Percentiles rank a stretch among this genome's conserved stretches.
Evolutionary conservation across 2,329 filamentous ascomycete genomes (phyloP).

Genomic region (Pochonia chlamydosporia): DNA sequence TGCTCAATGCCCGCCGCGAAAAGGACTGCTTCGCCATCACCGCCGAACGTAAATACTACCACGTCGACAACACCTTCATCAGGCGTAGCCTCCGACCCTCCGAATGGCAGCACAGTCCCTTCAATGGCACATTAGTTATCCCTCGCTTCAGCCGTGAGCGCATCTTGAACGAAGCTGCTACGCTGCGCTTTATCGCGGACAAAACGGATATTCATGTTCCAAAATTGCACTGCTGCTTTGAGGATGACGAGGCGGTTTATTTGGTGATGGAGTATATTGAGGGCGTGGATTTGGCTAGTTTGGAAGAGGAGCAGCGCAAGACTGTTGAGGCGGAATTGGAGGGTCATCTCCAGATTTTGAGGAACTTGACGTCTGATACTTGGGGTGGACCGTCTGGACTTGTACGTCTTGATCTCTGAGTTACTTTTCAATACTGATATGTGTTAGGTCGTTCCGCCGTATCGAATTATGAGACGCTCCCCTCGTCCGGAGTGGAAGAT

Average conservation of each 20-base stretch:
- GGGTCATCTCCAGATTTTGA: slow-evolving; percentile 6
- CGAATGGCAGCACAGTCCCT: slow-evolving; percentile 8
- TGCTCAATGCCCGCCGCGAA: slow-evolving; percentile 10
- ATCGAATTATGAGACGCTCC: slow-evolving; percentile 9
- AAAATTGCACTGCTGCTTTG: slow-evolving; percentile 13
- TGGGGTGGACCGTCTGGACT: slow-evolving; percentile 13
- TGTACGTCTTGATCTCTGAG: slow-evolving; percentile 1
- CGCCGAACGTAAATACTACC: slow-evolving; percentile 9
- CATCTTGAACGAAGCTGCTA: slow-evolving; percentile 13
- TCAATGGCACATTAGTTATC: slow-evolving; percentile 3
- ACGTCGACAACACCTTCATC: slow-evolving; percentile 6
- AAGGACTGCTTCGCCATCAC: slow-evolving; percentile 4
- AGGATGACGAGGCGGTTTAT: slow-evolving; percentile 8
- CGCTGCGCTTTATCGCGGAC: slow-evolving; percentile 10
- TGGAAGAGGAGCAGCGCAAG: slow-evolving; percentile 4
- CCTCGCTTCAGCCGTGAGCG: slow-evolving; percentile 12
- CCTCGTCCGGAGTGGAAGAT: slow-evolving; percentile 9
- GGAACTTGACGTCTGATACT: slow-evolving; percentile 9
- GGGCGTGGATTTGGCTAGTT: slow-evolving; percentile 5
- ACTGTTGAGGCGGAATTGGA: slow-evolving; percentile 12
- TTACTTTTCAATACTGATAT: background rate
- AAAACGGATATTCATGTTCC: slow-evolving; percentile 15
- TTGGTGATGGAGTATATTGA: slow-evolving; percentile 7
- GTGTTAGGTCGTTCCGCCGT: slow-evolving; percentile 11
- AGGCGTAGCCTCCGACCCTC: slow-evolving; percentile 9